Base-by-base conservation (phyloP, 257 asterid species). In the Coffea eugenioides region DNA sequence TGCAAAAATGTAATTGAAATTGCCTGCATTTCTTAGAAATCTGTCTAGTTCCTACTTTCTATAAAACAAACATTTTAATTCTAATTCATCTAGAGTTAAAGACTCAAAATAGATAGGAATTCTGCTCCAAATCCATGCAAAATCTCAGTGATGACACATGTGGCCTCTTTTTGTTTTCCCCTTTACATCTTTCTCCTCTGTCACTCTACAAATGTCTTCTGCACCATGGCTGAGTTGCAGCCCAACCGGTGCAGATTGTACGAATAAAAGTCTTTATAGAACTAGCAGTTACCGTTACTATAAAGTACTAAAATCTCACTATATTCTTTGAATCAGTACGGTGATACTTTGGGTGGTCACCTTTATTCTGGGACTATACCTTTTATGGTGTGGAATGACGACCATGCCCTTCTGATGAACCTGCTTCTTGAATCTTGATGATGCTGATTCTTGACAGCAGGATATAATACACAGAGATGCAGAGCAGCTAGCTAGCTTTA, bases 351-450 rank as follows among this genome's bases (percentile, higher is more conserved):
- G 41, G 6, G 61, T 4, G 49, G 27, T 43, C 34, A 31, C 3
- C 59, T 76, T 36, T 46, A 23, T 68, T 85, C 77, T 79, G 45
- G 83, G 77, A 81, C 2, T 7, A 77, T 61, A 77, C 86, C 80
- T 81, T 88, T 78, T 80, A 54, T 72, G 81, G 85, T 6, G 80
- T 12, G 75, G 74, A 80, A 77, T 80, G 82, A 82, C 83, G 59
- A 27, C n/a, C 62, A 77, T 77, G 41, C 74, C 74, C 62, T 71
- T 54, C 14, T 66, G 70, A 45, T 56, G 18, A 43, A 16, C 36
- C 0, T 41, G 70, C 66, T 59, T 3, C 64, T 20, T 18, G n/a
- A n/a, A 39, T 39, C 43, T 39, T 21, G 27, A 23, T 23, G 67
- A 16, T 57, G 64, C 5, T 57, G 65, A 57, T 5, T 57, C 57